Evolutionary conservation across 495 filamentous ascomycete genomes (phyloP), one percentile per base, ranked within the genome.

Genomic region (Daldinia grandis): DNA sequence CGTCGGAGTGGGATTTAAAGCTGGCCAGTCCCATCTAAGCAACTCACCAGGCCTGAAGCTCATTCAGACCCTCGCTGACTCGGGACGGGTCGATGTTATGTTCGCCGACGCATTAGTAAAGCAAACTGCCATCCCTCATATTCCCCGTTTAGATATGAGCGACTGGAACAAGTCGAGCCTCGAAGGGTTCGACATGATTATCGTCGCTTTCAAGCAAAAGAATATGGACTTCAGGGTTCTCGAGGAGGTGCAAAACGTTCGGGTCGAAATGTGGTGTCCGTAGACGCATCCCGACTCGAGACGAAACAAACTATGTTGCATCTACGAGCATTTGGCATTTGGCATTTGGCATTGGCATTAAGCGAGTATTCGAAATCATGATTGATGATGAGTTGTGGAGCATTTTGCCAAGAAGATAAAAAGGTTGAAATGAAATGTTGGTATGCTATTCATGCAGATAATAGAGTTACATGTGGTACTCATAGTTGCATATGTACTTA

Each of bases 1-100:
- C 6, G 79, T 77, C 7, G 78, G 77, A 3, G 68, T 78, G 10
- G 78, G 70, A 3, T 80, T 80, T 69, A 81, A 80, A 49, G 50
- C 62, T 17, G 78, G 78, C 10, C 74, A 80, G 51, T 70, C 71
- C 3, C 58, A 73, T 19, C 42, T 78, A 0, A 72, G 64, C 68
- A 75, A 76, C 59, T 78, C 76, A 5, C 79, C 79, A 5, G 75
- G 72, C 3, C 27, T 80, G 10, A 74, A 68, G 33, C 69, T 80
- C 2, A 69, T 71, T 27, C 68, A 73, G 38, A 69, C 44, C 3
- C 68, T 81, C 1, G 54, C 55, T 1, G 60, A 70, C 31, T 69
- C 63, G 10, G 58, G 69, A 10, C 50, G 68, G 25, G 79, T 75
- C 0, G 69, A 76, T 35, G 73, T 76, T 50, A 63, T 62, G 65